phyloP scores from a whole-genome alignment of 257 asterid species.

The Nicotiana obtusifolia region DNA sequence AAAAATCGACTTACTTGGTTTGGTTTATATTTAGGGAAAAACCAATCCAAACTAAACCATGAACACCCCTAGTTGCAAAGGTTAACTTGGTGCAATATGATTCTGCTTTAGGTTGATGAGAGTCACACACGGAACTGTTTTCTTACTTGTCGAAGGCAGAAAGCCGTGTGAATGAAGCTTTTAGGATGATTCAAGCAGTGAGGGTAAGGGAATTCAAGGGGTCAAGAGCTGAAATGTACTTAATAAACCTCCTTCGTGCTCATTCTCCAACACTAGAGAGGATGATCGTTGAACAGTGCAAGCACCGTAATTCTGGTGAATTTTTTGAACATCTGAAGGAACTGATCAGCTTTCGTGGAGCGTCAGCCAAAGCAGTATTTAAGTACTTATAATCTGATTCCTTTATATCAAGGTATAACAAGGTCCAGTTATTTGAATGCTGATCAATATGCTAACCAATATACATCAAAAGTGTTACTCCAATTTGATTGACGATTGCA shows the following conservation, averaged over 20 bases:
- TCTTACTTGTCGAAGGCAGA: not conserved
- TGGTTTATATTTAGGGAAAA: too few relatives aligned
- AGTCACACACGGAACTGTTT: not conserved
- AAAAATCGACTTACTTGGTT: too few relatives aligned
- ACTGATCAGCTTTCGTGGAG: not conserved
- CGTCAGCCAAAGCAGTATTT: not conserved
- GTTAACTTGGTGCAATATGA: not conserved
- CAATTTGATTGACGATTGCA: too few relatives aligned
- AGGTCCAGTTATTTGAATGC: too few relatives aligned
- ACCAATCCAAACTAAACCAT: too few relatives aligned
- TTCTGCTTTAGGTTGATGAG: not conserved
- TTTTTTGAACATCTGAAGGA: not conserved
- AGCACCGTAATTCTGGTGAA: too few relatives aligned
- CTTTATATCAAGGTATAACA: not conserved
- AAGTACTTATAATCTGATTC: not conserved
- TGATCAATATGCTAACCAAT: too few relatives aligned
- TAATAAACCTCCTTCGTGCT: not conserved
- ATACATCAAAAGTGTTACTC: too few relatives aligned
- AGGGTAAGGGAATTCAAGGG: not conserved
- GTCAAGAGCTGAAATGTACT: not conserved
- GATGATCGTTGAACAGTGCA: not conserved
- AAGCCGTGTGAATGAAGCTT: not conserved
- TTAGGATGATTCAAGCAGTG: not conserved
- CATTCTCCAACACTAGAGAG: not conserved
- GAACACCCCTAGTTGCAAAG: too few relatives aligned